Base-by-base conservation (phyloP, 305 asterid genomes). In the Vinca major region DNA sequence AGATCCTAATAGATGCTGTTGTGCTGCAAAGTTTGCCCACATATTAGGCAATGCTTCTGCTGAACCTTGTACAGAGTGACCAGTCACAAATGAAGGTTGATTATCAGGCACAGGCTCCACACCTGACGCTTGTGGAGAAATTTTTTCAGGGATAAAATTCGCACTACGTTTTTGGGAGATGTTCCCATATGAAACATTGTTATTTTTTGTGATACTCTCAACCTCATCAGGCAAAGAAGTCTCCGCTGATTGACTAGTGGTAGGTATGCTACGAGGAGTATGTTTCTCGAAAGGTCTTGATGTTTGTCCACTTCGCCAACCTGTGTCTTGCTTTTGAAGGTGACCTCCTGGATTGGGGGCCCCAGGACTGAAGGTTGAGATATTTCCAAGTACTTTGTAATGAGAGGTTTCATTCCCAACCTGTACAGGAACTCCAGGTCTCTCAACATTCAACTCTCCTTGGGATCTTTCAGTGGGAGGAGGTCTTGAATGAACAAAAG, bases 1-100 rank as follows among this genome's bases (percentile, higher is more conserved):
- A 67, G 72, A 33, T 67, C 75, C 74, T 68, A 74, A 55, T 64
- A 45, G 66, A 65, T 80, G 84, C 65, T 73, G 84, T 55, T 72
- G 84, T 68, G 81, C 76, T 66, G 85, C 81, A 78, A 76, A 78
- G 79, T 67, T 84, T 69, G 80, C 73, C 85, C 84, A 79, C 81
- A 67, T 68, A 67, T 74, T 74, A 20, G 76, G 79, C 67, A 80
- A 73, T 50, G 66, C 70, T 68, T 71, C 73, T 52, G 80, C 51
- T 13, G 83, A 78, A 41, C 78, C 88, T 26, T 73, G 84, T 44
- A 45, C 82, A 77, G 87, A 74, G 53, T 66, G 74, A 69, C 78
- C 81, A 65, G 82, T 63, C 44, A 48, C 60, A 50, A 76, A 71
- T 43, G 73, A 70, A 19, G 75, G 81, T 70, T 75, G 84, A 70